A percentile compares a stretch with the other conserved stretches of the same genome.
Evolutionary conservation across 306 rosid genomes (phyloP).

Genomic region (Corylus heterophylla): DNA sequence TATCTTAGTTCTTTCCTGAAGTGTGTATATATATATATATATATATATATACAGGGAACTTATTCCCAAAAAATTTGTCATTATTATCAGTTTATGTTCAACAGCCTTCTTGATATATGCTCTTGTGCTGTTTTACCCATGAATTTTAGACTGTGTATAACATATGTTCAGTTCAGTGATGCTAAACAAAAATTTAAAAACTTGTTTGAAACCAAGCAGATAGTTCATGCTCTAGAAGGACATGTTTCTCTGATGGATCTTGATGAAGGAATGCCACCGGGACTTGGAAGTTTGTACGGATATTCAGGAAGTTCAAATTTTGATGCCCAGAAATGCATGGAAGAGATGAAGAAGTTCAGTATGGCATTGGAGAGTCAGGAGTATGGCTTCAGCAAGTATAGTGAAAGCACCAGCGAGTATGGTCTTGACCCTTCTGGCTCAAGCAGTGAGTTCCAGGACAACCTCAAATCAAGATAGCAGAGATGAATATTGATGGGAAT

Average conservation of each 20-base stretch:
- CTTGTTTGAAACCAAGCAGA: constrained; percentile 27
- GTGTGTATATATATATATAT: no score
- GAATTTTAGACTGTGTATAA: not conserved
- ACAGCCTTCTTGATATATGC: not conserved
- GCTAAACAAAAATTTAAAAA: not conserved
- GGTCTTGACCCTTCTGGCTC: constrained; percentile 47
- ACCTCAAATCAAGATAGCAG: not conserved
- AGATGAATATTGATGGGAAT: not conserved
- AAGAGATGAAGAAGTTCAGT: constrained; percentile 36
- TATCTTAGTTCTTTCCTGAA: no score
- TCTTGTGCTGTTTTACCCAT: not conserved
- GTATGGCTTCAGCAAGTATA: constrained; percentile 29
- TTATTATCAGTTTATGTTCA: not conserved
- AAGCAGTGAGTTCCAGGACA: constrained; percentile 35
- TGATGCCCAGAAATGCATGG: constrained; percentile 22
- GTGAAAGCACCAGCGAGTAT: constrained; percentile 49
- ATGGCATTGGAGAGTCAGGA: constrained; percentile 34
- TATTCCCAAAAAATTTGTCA: not conserved
- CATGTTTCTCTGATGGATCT: constrained; percentile 40
- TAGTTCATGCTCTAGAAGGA: constrained; percentile 58
- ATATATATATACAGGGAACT: no score
- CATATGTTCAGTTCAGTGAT: not conserved
- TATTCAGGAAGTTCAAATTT: constrained; percentile 32
- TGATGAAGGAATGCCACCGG: constrained; percentile 28
- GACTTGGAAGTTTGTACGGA: constrained; percentile 25